Percentiles rank a stretch among this genome's conserved stretches.
phyloP scores from a whole-genome alignment of 140 eudicot genomes.

The Anethum foeniculum region DNA sequence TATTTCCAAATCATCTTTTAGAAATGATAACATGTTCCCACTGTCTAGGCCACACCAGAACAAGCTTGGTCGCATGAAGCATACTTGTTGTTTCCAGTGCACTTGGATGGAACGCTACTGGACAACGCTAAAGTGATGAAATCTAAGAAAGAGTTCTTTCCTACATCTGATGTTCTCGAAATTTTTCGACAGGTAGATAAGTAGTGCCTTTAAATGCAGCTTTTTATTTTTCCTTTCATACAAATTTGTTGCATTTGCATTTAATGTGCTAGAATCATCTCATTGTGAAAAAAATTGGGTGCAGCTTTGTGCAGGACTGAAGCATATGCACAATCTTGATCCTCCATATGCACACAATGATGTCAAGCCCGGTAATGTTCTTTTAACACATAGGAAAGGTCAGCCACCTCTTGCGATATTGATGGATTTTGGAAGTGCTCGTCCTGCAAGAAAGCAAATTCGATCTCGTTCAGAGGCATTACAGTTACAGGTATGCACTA shows the following conservation, averaged over 20 bases:
- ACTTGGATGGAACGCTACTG: conserved; percentile 80
- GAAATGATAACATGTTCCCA: neutral
- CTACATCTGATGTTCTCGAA: conserved; percentile 75
- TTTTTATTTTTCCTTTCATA: no score
- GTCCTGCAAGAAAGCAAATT: conserved; percentile 81
- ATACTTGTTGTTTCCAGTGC: conserved; percentile 78
- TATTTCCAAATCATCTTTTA: neutral
- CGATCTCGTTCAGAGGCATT: conserved; percentile 79
- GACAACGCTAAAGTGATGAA: conserved; percentile 63
- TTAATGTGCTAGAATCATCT: conserved; percentile 16
- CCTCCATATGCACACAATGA: conserved; percentile 95
- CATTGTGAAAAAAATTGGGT: conserved; percentile 4
- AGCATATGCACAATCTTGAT: conserved; percentile 77
- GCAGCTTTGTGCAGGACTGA: conserved; percentile 93
- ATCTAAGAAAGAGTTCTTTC: conserved; percentile 65
- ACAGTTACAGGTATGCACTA: conserved; percentile 58
- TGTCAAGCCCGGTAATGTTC: conserved; percentile 88
- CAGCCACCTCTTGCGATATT: conserved; percentile 72
- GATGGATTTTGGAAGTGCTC: conserved; percentile 97
- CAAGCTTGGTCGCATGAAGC: conserved; percentile 85
- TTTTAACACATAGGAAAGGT: conserved; percentile 70
- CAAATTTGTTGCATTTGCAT: neutral
- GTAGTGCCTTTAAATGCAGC: neutral
- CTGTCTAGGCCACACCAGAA: conserved; percentile 48
- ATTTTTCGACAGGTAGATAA: conserved; percentile 67